These are phyloP conservation scores for Microcyclosporella mali DNA, from an alignment of 2,329 filamentous ascomycete genomes.

Conservation along the genomic window DNA sequence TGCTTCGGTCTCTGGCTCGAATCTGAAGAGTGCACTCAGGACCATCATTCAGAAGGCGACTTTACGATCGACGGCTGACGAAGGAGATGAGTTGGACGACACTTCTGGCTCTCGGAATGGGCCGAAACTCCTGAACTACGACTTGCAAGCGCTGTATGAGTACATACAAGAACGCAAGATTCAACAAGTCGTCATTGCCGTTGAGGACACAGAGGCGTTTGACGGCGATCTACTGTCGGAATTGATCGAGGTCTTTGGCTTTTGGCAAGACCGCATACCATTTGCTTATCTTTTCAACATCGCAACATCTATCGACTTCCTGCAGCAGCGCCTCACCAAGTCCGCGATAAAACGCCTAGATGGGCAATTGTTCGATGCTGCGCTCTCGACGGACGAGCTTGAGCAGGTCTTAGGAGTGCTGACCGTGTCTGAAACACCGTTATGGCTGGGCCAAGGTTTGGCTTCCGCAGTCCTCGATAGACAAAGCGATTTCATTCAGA, in stretches of 20 bases:
- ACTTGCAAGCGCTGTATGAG: constrained; percentile 63
- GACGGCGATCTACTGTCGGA: constrained; percentile 67
- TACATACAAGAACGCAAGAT: constrained; percentile 51
- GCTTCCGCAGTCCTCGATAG: constrained; percentile 60
- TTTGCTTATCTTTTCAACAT: constrained; percentile 74
- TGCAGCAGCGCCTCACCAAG: constrained; percentile 67
- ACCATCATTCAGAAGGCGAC: constrained; percentile 65
- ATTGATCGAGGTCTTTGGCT: constrained; percentile 60
- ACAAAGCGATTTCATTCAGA: constrained; percentile 71
- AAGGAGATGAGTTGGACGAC: constrained; percentile 49
- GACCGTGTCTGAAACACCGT: constrained; percentile 48
- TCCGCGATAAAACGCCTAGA: constrained; percentile 61
- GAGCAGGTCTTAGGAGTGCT: constrained; percentile 67
- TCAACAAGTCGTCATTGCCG: constrained; percentile 61
- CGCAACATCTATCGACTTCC: constrained; percentile 73
- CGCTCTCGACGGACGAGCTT: constrained; percentile 63
- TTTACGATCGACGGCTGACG: constrained; percentile 35
- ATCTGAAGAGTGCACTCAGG: constrained; percentile 67
- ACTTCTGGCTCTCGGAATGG: constrained; percentile 18
- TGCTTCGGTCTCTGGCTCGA: constrained; percentile 64
- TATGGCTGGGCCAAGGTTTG: constrained; percentile 60
- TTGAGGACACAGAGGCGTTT: constrained; percentile 79
- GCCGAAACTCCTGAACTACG: constrained; percentile 66
- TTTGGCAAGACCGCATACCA: constrained; percentile 68
- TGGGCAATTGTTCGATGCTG: constrained; percentile 70